Percentiles rank a stretch among this genome's conserved stretches.
Conservation (phyloP, 1,284 basidiomycete species). For the Mycena sp. region DNA sequence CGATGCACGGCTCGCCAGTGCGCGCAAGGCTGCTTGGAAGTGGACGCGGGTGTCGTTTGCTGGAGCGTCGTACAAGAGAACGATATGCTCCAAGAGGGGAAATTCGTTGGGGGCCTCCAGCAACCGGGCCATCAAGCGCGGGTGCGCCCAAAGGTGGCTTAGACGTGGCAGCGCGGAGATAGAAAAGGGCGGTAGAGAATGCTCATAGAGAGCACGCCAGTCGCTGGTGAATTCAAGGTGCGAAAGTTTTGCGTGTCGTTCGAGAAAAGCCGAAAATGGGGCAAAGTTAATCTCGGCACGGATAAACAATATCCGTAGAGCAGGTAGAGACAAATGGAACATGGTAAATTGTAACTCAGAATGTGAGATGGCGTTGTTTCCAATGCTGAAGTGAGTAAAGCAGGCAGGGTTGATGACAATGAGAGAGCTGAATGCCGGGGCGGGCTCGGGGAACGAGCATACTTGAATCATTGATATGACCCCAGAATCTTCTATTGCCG, state of each 20-base stretch:
- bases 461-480: not conserved
- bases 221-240: conserved; percentile 5
- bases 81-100: not conserved
- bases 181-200: not conserved
- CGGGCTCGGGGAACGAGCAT: conserved; percentile 3
- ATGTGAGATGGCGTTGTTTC: not conserved
- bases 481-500: not conserved
- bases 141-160: not conserved
- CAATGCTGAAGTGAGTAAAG: not conserved
- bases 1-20: not conserved
- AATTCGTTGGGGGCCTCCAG: conserved; percentile 1
- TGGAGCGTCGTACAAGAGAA: not conserved
- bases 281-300: not conserved
- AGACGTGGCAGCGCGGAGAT: not conserved
- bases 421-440: not conserved
- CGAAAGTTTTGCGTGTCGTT: not conserved
- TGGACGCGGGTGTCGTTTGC: not conserved
- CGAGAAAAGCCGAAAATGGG: conserved; percentile 3
- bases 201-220: not conserved
- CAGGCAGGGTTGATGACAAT: not conserved
- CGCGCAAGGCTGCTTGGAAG: not conserved
- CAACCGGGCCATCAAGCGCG: not conserved
- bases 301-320: conserved; percentile 1
- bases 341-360: conserved; percentile 3
- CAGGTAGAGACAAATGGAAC: not conserved